A percentile compares a stretch with the other conserved stretches of the same genome.
Conservation (phyloP, 2,329 filamentous ascomycete genomes). For the Fusarium sp. region DNA sequence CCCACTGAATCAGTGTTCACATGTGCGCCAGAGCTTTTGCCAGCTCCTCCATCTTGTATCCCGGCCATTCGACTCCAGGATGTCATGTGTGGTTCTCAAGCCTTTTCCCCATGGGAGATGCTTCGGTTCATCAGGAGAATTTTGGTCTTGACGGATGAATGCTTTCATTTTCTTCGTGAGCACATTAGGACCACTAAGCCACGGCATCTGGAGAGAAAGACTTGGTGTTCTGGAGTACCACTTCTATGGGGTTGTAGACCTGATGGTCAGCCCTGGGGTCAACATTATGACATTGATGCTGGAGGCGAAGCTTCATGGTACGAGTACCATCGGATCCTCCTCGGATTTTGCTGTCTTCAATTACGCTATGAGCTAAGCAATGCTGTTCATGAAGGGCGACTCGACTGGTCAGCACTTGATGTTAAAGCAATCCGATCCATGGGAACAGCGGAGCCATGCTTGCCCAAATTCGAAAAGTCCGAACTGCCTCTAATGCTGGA, state of each 20-base stretch:
- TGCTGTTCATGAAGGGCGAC: constrained; percentile 16
- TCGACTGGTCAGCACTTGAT: constrained; percentile 17
- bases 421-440: constrained; percentile 17
- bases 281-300: constrained; percentile 11
- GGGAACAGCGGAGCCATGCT: constrained; percentile 4
- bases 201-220: constrained; percentile 21
- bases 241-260: constrained; percentile 18
- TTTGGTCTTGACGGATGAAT: constrained; percentile 10
- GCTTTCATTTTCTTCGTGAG: constrained; percentile 24
- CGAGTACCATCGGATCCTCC: constrained; percentile 19
- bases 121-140: constrained; percentile 22
- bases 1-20: neutral
- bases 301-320: constrained; percentile 30
- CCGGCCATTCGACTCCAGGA: constrained; percentile 9
- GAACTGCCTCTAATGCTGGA: constrained; percentile 15
- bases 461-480: constrained; percentile 2
- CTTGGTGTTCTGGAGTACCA: neutral
- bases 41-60: constrained; percentile 1
- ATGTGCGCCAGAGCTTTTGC: constrained; percentile 7
- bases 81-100: neutral
- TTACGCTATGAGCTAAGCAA: constrained; percentile 34
- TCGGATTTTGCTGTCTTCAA: constrained; percentile 30
- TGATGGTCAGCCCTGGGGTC: constrained; percentile 16
- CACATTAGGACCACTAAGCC: constrained; percentile 9
- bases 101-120: constrained; percentile 3